Evolutionary conservation across 371 early-diverging fungal genomes (phyloP), one percentile per base, ranked within the genome.

Genomic region (Mucor piriformis): DNA sequence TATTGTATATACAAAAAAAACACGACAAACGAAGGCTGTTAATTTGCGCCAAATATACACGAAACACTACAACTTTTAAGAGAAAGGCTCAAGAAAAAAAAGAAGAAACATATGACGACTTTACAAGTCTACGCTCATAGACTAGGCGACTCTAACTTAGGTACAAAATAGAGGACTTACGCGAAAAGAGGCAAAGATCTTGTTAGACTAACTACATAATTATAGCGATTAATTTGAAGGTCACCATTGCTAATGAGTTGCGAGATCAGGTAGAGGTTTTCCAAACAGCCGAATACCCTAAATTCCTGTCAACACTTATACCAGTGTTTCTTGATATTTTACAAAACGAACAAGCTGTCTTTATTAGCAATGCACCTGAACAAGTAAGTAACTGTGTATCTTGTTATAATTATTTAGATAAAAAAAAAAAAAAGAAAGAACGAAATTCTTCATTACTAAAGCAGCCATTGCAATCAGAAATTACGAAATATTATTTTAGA

Each of bases 261-360:
- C 83, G 94, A 67, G 96, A 97, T 71, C 90, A 92, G 44, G 89
- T 96, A 6, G 96, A 96, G 73, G 79, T 91, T 20, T 88, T 92
- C 52, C 95, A 95, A 69, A 82, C 87, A 16, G 81, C 84, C 44
- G 95, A 98, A 63, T 91, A 92, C 71, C 84, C 89, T 21, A 83
- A 90, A 42, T 91, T 92, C 56, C 74, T 94, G 29, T 73, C 85
- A 13, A 80, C 85, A 16, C 69, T 96, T 54, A 82, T 96, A 72
- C 96, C 96, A 6, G 89, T 90, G 11, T 91, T 98, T 63, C 72
- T 83, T 15, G 84, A 86, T 49, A 83, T 97, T 3, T 67, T 97
- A 50, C 76, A 83, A 46, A 87, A 90, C 34, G 88, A 86, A 3
- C 85, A 82, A 29, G 91, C 95, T 1, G 92, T 88, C 2, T 95